These are phyloP conservation scores for Omphalotus guepiniiformis DNA, from an alignment of 768 basidiomycete species.

Conservation along the genomic window DNA sequence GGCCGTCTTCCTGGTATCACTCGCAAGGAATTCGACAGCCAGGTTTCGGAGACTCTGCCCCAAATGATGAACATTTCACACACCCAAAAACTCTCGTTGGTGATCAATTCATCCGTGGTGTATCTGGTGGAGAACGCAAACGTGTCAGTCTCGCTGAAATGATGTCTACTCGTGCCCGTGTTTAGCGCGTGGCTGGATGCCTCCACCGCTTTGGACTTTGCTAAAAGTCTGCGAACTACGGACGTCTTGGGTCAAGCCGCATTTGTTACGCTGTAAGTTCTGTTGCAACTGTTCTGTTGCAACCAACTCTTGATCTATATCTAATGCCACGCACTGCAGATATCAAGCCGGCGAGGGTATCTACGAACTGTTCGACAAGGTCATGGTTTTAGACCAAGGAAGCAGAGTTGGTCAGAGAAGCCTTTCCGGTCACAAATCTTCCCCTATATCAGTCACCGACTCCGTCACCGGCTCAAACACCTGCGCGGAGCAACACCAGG, in stretches of 20 bases:
- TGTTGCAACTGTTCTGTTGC: not conserved
- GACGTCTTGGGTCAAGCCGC: conserved; percentile 78
- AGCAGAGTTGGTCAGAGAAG: too few species aligned
- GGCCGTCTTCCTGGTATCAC: conserved; percentile 65
- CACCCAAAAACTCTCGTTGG: conserved; percentile 80
- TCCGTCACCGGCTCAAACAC: too few species aligned
- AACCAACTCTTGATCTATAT: not conserved
- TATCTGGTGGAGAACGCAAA: conserved; percentile 78
- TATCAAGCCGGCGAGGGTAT: conserved; percentile 82
- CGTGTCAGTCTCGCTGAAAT: conserved; percentile 84
- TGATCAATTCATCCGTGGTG: conserved; percentile 78
- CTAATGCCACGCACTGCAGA: too few species aligned
- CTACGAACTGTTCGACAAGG: conserved; percentile 80
- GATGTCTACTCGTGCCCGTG: conserved; percentile 75
- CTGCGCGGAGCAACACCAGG: conserved; percentile 27
- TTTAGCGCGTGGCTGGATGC: conserved; percentile 84
- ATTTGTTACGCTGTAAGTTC: conserved; percentile 59
- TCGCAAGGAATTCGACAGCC: conserved; percentile 48
- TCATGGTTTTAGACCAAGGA: conserved; percentile 69
- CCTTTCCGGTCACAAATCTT: conserved; percentile 3
- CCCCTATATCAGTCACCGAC: conserved; percentile 35
- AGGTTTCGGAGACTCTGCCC: conserved; percentile 59
- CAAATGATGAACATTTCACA: conserved; percentile 82
- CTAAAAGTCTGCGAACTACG: conserved; percentile 74
- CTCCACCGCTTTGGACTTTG: conserved; percentile 84